Conservation (phyloP, 345 rosid genomes). For the Cardamine occulta region DNA sequence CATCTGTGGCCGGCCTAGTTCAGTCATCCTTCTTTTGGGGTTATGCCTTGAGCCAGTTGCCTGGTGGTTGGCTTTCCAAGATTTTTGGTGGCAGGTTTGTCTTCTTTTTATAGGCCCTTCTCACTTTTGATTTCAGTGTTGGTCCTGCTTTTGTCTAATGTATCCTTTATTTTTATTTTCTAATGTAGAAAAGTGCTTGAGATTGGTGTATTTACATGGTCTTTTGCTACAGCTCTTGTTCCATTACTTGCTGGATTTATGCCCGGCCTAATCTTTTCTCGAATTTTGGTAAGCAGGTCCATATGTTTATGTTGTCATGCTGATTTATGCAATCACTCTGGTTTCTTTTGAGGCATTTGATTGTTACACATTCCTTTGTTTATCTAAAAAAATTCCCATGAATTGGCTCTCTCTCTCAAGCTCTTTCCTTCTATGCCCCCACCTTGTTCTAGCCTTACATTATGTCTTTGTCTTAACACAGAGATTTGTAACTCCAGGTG, state of each 20-base stretch:
- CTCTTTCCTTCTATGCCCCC: conserved; percentile 5
- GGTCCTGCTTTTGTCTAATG: conserved; percentile 8
- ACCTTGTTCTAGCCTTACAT: conserved; percentile 46
- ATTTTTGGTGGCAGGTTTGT: conserved; percentile 92
- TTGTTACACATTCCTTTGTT: conserved; percentile 2
- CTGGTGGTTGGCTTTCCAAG: conserved; percentile 96
- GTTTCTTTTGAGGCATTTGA: conserved; percentile 7
- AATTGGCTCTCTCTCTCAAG: not conserved
- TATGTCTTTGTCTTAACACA: conserved; percentile 44
- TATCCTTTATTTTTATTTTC: not conserved
- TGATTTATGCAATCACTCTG: conserved; percentile 15
- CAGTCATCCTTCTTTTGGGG: conserved; percentile 98
- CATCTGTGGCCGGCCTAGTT: conserved; percentile 84
- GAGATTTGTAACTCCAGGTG: conserved; percentile 62
- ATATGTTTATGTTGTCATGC: not conserved
- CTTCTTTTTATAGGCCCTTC: conserved; percentile 5
- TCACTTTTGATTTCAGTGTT: not conserved
- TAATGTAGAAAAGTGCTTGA: conserved; percentile 74
- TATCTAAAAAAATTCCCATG: not conserved
- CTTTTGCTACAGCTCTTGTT: conserved; percentile 82
- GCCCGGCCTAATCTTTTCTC: conserved; percentile 82
- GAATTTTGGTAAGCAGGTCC: conserved; percentile 66
- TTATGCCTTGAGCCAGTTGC: conserved; percentile 92
- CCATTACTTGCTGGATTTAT: conserved; percentile 85
- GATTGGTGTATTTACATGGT: conserved; percentile 90